These are phyloP conservation scores for Saccharomyces pastorianus DNA, from an alignment of 1,139 yeast species.

Conservation along the genomic window DNA sequence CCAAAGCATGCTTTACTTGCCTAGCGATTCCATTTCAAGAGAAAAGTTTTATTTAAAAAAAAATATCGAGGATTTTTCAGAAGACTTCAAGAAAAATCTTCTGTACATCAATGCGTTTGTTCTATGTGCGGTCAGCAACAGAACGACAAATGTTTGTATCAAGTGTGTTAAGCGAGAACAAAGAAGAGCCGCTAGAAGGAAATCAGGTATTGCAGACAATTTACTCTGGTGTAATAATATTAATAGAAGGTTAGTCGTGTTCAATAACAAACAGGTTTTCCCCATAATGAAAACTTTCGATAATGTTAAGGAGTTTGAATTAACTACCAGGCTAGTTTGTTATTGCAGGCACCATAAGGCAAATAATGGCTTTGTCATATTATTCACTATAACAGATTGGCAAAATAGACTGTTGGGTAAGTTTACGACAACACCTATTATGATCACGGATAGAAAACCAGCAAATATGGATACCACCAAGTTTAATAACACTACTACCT, in stretches of 20 bases:
- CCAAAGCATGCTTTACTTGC: constrained; percentile 48
- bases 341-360: constrained; percentile 94
- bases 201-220: constrained; percentile 60
- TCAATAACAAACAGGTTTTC: constrained; percentile 82
- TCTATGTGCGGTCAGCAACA: constrained; percentile 38
- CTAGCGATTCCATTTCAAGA: constrained; percentile 80
- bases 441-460: constrained; percentile 84
- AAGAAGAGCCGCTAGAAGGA: constrained; percentile 84
- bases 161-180: constrained; percentile 88
- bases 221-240: constrained; percentile 69
- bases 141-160: constrained; percentile 69
- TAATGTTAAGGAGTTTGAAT: constrained; percentile 42
- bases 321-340: constrained; percentile 84
- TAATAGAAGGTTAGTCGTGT: constrained; percentile 74
- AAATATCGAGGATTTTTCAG: constrained; percentile 35
- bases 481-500: background rate
- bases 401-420: constrained; percentile 61
- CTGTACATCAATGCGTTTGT: constrained; percentile 62
- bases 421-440: constrained; percentile 61
- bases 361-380: constrained; percentile 62
- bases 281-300: constrained; percentile 57
- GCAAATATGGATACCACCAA: constrained; percentile 30
- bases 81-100: constrained; percentile 45
- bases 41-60: constrained; percentile 65
- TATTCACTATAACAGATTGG: constrained; percentile 60